phyloP scores from a whole-genome alignment of 192 early-diverging fungal species.

The Mortierella alpina region DNA sequence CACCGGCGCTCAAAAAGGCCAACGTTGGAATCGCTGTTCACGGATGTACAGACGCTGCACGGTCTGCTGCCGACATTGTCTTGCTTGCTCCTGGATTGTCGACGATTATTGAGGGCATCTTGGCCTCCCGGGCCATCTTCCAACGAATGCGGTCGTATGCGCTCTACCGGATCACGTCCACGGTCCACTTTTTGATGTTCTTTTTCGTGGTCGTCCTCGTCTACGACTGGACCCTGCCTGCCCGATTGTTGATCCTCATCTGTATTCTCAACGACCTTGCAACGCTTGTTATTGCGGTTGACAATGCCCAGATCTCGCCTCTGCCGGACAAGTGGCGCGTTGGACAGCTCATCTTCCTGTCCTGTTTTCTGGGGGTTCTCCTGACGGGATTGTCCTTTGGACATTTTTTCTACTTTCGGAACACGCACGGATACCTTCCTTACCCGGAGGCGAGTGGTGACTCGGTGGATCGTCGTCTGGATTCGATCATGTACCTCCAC shows the following conservation, averaged over 20 bases:
- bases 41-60: slow-evolving; percentile 81
- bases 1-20: slow-evolving; percentile 83
- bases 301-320: slow-evolving; percentile 73
- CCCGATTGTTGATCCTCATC: slow-evolving; percentile 73
- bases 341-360: slow-evolving; percentile 73
- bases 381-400: slow-evolving; percentile 72
- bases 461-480: slow-evolving; percentile 42
- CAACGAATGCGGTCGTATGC: slow-evolving; percentile 79
- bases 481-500: slow-evolving; percentile 81
- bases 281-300: slow-evolving; percentile 79
- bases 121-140: slow-evolving; percentile 77
- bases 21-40: slow-evolving; percentile 86
- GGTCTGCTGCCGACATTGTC: slow-evolving; percentile 84
- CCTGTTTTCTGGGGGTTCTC: slow-evolving; percentile 68
- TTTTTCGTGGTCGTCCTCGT: slow-evolving; percentile 78
- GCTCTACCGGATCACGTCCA: slow-evolving; percentile 80
- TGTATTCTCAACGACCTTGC: slow-evolving; percentile 78
- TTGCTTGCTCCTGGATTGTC: slow-evolving; percentile 72
- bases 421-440: slow-evolving; percentile 28
- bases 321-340: slow-evolving; percentile 81
- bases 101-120: slow-evolving; percentile 81
- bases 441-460: slow-evolving; percentile 35
- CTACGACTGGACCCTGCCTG: slow-evolving; percentile 75
- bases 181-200: slow-evolving; percentile 82
- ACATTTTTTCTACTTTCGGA: slow-evolving; percentile 71